Percentiles rank a stretch among this genome's conserved stretches.
Conservation (phyloP, 1,284 basidiomycete genomes). For the Kwoniella shivajii region DNA sequence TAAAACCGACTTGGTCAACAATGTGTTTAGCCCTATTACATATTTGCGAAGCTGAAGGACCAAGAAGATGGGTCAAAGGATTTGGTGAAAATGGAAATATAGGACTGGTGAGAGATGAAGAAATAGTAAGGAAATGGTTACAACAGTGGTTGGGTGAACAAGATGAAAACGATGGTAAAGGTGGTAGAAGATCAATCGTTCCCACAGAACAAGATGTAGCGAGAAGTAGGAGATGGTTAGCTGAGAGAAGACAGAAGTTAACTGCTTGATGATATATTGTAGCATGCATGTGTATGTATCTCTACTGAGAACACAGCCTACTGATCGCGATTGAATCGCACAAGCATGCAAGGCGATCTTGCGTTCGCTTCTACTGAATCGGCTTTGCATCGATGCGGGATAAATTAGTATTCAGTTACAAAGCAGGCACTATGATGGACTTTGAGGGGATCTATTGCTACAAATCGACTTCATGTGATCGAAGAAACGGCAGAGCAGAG, state of each 20-base stretch:
- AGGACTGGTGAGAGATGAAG: constrained; percentile 55
- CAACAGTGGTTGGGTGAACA: constrained; percentile 65
- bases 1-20: constrained; percentile 62
- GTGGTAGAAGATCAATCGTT: constrained; percentile 39
- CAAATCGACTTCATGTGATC: too few species aligned
- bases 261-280: constrained; percentile 2
- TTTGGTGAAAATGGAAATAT: constrained; percentile 44
- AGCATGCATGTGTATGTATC: too few species aligned
- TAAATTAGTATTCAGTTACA: too few species aligned
- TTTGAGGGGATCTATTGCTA: too few species aligned
- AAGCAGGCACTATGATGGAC: too few species aligned
- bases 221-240: constrained; percentile 18
- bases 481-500: too few species aligned
- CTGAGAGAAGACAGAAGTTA: constrained; percentile 15
- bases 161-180: constrained; percentile 16
- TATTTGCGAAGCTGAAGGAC: constrained; percentile 69
- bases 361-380: too few species aligned
- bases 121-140: constrained; percentile 64
- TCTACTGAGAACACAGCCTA: too few species aligned
- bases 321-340: too few species aligned
- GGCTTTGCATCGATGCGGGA: too few species aligned
- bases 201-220: constrained; percentile 57
- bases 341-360: too few species aligned
- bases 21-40: constrained; percentile 67
- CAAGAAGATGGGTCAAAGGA: constrained; percentile 62